phyloP scores from a whole-genome alignment of 768 basidiomycete genomes.

The Serendipita indica region DNA sequence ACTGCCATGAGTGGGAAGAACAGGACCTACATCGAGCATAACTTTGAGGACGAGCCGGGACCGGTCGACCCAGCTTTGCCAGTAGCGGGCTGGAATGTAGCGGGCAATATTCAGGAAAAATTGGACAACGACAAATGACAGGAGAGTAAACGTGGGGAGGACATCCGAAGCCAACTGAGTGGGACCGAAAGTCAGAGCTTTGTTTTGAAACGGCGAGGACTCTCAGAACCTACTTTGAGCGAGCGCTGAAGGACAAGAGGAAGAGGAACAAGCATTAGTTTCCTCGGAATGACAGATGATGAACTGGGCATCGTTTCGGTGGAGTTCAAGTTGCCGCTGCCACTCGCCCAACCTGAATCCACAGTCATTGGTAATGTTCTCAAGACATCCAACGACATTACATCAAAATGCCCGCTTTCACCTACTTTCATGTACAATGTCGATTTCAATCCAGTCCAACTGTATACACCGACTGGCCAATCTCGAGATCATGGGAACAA shows the following conservation, averaged over 20 bases:
- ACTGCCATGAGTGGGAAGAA: too few species aligned
- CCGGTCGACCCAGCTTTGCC: background rate
- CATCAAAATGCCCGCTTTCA: too few species aligned
- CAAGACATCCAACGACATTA: too few species aligned
- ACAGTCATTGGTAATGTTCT: too few species aligned
- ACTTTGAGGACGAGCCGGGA: background rate
- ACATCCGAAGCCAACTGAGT: background rate
- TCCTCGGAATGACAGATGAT: background rate
- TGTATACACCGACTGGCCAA: too few species aligned
- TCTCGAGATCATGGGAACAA: too few species aligned
- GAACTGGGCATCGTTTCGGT: too few species aligned
- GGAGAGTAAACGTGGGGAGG: background rate
- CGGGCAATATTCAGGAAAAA: conserved; percentile 1
- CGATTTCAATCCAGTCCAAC: too few species aligned
- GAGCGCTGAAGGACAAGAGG: background rate
- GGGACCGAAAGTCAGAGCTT: background rate
- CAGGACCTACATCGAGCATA: conserved; percentile 1
- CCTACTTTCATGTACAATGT: too few species aligned
- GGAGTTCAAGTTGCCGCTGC: too few species aligned
- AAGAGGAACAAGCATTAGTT: background rate
- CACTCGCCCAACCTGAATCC: too few species aligned
- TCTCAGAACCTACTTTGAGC: background rate
- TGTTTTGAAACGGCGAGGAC: too few species aligned
- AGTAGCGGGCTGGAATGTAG: background rate
- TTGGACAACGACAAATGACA: conserved; percentile 6